Percentiles rank a stretch among this genome's conserved stretches.
Evolutionary conservation across 228 moss, liverwort and hornwort genomes (phyloP).

Genomic region (Sphagnum fallax): DNA sequence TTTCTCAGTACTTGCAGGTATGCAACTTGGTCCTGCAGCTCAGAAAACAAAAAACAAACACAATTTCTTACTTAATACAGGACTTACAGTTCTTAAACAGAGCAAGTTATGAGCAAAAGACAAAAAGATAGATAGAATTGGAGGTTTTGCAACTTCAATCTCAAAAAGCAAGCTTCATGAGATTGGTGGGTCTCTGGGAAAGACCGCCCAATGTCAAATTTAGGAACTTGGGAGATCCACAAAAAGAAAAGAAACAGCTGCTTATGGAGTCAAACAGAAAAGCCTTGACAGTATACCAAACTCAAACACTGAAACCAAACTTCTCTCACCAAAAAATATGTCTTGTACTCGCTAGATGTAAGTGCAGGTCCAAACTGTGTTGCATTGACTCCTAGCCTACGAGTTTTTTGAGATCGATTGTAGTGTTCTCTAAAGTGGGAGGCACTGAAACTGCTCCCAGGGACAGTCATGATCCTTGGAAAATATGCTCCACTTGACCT

Average conservation of each 20-base stretch:
- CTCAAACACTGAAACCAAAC: too few species aligned
- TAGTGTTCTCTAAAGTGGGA: too few species aligned
- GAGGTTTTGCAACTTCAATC: too few species aligned
- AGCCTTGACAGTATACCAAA: too few species aligned
- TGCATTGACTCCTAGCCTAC: conserved; percentile 53
- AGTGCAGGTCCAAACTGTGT: conserved; percentile 75
- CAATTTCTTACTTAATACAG: background rate
- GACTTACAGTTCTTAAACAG: background rate
- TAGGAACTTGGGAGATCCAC: too few species aligned
- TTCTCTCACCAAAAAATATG: conserved; percentile 53
- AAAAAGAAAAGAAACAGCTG: too few species aligned
- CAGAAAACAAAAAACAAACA: background rate
- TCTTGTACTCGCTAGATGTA: conserved; percentile 42
- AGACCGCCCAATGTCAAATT: too few species aligned
- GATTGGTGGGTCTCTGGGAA: too few species aligned
- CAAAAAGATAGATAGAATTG: background rate
- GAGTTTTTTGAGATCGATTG: background rate
- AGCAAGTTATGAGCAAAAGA: background rate
- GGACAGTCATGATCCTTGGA: background rate
- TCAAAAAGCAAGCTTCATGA: too few species aligned
- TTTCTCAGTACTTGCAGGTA: conserved; percentile 7
- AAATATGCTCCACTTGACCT: background rate
- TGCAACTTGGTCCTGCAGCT: conserved; percentile 23
- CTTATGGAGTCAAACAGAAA: too few species aligned
- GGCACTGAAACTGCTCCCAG: too few species aligned